Conservation (phyloP, 2,329 filamentous ascomycete genomes). For the Fusarium devonianum region DNA sequence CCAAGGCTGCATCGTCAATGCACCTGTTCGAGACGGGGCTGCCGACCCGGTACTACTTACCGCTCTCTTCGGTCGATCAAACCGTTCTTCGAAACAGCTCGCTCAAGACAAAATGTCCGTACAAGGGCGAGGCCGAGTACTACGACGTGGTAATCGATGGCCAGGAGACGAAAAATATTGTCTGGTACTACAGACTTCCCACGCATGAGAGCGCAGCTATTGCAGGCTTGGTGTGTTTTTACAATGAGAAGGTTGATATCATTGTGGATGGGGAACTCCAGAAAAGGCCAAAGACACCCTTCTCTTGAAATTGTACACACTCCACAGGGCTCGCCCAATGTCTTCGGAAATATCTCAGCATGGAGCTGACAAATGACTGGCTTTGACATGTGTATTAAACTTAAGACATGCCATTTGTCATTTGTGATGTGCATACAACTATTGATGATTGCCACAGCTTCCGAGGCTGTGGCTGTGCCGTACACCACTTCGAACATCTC, state of each 20-base stretch:
- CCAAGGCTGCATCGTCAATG: conserved; percentile 53
- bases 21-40: conserved; percentile 69
- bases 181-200: conserved; percentile 70
- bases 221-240: conserved; percentile 67
- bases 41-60: conserved; percentile 66
- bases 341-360: too few species aligned
- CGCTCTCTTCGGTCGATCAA: conserved; percentile 57
- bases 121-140: conserved; percentile 71
- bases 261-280: conserved; percentile 58
- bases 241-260: conserved; percentile 74
- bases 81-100: conserved; percentile 56
- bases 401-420: too few species aligned
- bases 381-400: too few species aligned
- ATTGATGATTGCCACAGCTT: too few species aligned
- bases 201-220: conserved; percentile 63
- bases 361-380: too few species aligned
- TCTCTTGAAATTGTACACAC: conserved; percentile 25
- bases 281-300: conserved; percentile 42
- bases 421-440: too few species aligned
- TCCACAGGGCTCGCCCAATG: too few species aligned
- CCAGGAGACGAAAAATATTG: conserved; percentile 55
- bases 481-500: too few species aligned
- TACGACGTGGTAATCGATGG: conserved; percentile 61
- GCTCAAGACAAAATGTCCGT: conserved; percentile 67
- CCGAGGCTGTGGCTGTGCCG: too few species aligned